A percentile compares a stretch with the other conserved stretches of the same genome.
These are phyloP conservation scores for Trichocladium antarcticum DNA, from an alignment of 495 filamentous ascomycete species.

Conservation along the genomic window DNA sequence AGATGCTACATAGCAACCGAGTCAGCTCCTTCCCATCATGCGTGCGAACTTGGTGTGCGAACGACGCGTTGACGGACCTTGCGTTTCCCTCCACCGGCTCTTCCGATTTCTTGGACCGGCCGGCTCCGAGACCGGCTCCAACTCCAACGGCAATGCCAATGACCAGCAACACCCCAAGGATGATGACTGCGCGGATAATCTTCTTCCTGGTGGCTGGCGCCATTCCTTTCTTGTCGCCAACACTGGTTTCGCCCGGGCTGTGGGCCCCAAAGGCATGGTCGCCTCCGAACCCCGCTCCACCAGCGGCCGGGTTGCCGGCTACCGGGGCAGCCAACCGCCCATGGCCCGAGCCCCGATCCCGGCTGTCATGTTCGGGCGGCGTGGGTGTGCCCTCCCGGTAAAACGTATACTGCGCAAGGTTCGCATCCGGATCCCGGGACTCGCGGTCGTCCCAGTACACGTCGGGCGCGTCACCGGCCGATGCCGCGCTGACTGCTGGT, in stretches of 20 bases:
- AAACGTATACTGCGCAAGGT: conserved; percentile 24
- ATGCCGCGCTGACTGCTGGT: not conserved
- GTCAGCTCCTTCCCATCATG: too few relatives aligned
- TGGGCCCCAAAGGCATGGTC: conserved; percentile 4
- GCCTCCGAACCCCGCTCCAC: not conserved
- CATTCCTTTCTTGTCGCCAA: not conserved
- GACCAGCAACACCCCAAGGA: conserved; percentile 19
- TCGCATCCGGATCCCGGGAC: conserved; percentile 7
- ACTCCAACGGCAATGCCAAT: conserved; percentile 30
- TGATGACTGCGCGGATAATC: conserved; percentile 23
- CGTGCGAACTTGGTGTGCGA: too few relatives aligned
- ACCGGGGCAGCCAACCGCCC: not conserved
- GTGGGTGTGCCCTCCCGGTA: conserved; percentile 29
- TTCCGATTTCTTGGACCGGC: conserved; percentile 13
- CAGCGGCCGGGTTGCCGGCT: not conserved
- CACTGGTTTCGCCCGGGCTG: conserved; percentile 1
- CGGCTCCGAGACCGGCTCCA: conserved; percentile 32
- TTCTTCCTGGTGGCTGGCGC: conserved; percentile 15
- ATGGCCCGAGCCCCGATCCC: conserved; percentile 11
- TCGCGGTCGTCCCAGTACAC: conserved; percentile 27
- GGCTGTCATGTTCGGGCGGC: conserved; percentile 15
- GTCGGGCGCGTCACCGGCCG: conserved; percentile 5
- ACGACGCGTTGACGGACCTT: conserved; percentile 16
- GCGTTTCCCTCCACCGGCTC: not conserved
- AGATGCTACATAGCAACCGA: too few relatives aligned